Percentiles rank a stretch among this genome's conserved stretches.
phyloP scores from a whole-genome alignment of 805 yeast genomes.

The Lipomyces starkeyi region DNA sequence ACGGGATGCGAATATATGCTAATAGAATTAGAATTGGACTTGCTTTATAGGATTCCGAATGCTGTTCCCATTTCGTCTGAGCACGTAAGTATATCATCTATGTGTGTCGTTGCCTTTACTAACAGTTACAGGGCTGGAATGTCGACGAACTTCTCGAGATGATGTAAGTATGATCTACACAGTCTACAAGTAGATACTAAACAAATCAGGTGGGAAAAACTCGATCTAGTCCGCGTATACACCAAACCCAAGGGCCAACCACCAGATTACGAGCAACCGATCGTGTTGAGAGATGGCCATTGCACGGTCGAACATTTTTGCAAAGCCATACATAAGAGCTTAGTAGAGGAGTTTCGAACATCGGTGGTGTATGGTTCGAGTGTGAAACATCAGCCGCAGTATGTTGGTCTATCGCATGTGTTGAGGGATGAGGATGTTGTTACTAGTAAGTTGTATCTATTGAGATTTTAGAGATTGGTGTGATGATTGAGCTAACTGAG shows the following conservation, averaged over 20 bases:
- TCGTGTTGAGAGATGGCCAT: slow-evolving; percentile 81
- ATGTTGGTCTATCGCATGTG: slow-evolving; percentile 83
- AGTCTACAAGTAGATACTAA: neutral
- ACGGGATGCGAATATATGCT: neutral
- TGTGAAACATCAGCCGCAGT: slow-evolving; percentile 97
- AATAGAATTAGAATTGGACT: slow-evolving; percentile 67
- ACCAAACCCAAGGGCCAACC: slow-evolving; percentile 94
- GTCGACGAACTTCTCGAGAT: slow-evolving; percentile 89
- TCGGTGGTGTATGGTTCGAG: slow-evolving; percentile 92
- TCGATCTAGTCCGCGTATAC: slow-evolving; percentile 90
- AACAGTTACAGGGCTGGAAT: slow-evolving; percentile 72
- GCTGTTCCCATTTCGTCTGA: slow-evolving; percentile 98
- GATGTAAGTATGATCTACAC: slow-evolving; percentile 55
- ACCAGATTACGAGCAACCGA: slow-evolving; percentile 96
- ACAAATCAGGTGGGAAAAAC: slow-evolving; percentile 67
- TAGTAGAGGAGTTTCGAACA: slow-evolving; percentile 90
- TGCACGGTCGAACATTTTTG: slow-evolving; percentile 94
- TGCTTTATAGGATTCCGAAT: slow-evolving; percentile 89
- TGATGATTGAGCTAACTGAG: neutral
- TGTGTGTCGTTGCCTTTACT: neutral
- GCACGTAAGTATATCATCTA: slow-evolving; percentile 46
- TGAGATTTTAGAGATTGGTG: neutral
- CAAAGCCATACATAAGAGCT: slow-evolving; percentile 91
- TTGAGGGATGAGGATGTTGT: slow-evolving; percentile 97
- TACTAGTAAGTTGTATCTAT: slow-evolving; percentile 51